phyloP scores from a whole-genome alignment of 1,139 yeast genomes.

The Williopsis jadinii region DNA sequence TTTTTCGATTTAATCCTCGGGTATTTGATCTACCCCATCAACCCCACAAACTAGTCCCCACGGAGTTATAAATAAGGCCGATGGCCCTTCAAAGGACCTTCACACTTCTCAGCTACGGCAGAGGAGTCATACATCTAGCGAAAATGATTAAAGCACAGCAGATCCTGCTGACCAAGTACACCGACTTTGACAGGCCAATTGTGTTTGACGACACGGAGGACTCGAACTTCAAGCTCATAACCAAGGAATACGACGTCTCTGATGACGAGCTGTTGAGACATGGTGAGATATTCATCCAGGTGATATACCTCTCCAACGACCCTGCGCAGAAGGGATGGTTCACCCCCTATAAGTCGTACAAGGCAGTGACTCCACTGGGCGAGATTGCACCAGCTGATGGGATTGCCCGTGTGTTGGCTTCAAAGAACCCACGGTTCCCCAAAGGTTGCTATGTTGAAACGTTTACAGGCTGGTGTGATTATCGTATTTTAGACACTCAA shows the following conservation, averaged over 20 bases:
- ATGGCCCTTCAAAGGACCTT: no score
- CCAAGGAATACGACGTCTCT: constrained; percentile 21
- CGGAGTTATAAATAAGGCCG: no score
- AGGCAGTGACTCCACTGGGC: constrained; percentile 40
- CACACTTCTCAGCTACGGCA: no score
- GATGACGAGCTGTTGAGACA: constrained; percentile 26
- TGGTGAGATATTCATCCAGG: constrained; percentile 41
- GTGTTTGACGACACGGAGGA: constrained; percentile 26
- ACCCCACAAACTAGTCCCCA: no score
- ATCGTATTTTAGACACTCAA: constrained; percentile 24
- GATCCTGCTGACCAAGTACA: constrained; percentile 24
- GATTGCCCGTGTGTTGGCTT: constrained; percentile 40
- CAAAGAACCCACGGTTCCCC: constrained; percentile 32
- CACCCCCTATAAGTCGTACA: constrained; percentile 37
- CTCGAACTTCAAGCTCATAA: constrained; percentile 31
- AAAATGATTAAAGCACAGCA: constrained; percentile 24
- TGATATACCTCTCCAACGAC: constrained; percentile 51
- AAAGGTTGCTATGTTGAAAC: constrained; percentile 37
- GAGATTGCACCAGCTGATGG: constrained; percentile 45
- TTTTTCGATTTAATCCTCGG: no score
- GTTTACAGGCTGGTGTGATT: constrained; percentile 37
- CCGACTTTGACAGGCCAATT: constrained; percentile 22
- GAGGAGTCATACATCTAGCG: no score
- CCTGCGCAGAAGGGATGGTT: constrained; percentile 66
- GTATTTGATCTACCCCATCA: no score